Percentiles rank a stretch among this genome's conserved stretches.
phyloP scores from a whole-genome alignment of 73 alveolate genomes.

The Blepharisma japonicum region DNA sequence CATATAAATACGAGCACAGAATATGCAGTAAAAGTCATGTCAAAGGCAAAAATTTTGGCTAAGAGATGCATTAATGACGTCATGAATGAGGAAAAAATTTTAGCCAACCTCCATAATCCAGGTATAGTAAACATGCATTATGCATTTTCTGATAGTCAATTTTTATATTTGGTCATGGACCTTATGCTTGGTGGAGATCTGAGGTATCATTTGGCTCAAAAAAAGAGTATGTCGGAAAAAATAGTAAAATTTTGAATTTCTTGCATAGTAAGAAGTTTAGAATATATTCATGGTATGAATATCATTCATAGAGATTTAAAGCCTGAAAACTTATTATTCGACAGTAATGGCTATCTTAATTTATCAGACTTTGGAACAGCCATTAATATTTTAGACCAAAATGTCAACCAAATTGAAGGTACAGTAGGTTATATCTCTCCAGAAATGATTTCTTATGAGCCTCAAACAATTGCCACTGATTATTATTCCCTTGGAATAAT shows the following conservation, averaged over 20 bases:
- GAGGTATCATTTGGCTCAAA: slow-evolving; percentile 41
- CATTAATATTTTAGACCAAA: neutral
- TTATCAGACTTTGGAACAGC: slow-evolving; percentile 19
- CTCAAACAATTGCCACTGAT: neutral
- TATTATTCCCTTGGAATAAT: slow-evolving; percentile 30
- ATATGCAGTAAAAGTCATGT: slow-evolving; percentile 78
- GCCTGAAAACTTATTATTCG: slow-evolving; percentile 73
- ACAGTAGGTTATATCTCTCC: slow-evolving; percentile 45
- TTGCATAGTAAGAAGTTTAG: slow-evolving; percentile 56
- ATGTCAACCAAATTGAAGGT: neutral
- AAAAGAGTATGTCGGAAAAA: slow-evolving; percentile 40
- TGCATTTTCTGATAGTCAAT: slow-evolving; percentile 73
- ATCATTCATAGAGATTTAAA: slow-evolving; percentile 55
- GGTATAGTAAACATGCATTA: slow-evolving; percentile 71
- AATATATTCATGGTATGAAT: slow-evolving; percentile 44
- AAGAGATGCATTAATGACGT: slow-evolving; percentile 65
- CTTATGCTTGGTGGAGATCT: slow-evolving; percentile 71
- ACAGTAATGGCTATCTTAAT: neutral
- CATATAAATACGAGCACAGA: slow-evolving; percentile 40
- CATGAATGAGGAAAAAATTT: slow-evolving; percentile 65
- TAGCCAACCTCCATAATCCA: slow-evolving; percentile 65
- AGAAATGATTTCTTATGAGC: slow-evolving; percentile 11
- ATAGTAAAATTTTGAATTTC: slow-evolving; percentile 35
- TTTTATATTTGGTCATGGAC: slow-evolving; percentile 71
- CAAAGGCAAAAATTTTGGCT: slow-evolving; percentile 66